Evolutionary conservation across 116 monocot genomes (phyloP).

Genomic region (Papilionanthe hybrid): DNA sequence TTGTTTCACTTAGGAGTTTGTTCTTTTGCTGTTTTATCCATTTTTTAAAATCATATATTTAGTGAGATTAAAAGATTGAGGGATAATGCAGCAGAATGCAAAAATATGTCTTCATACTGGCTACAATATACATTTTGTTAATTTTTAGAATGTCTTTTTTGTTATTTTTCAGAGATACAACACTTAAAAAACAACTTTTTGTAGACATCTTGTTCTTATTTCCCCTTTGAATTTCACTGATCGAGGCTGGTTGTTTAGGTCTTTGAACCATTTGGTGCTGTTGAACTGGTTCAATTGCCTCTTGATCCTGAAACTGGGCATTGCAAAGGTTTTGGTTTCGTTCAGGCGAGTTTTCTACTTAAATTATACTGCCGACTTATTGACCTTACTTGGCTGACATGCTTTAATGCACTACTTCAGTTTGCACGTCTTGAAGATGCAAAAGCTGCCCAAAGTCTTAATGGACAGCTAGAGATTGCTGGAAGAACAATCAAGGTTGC

Average conservation of each 20-base stretch:
- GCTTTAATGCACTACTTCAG: conserved; percentile 24
- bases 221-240: not conserved
- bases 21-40: not conserved
- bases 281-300: conserved; percentile 92
- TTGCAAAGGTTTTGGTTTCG: conserved; percentile 93
- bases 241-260: conserved; percentile 34
- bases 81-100: not conserved
- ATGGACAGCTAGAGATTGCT: conserved; percentile 94
- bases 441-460: conserved; percentile 80
- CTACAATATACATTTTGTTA: not conserved
- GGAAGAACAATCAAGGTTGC: conserved; percentile 81
- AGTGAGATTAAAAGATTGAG: too few relatives aligned
- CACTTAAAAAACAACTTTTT: not conserved
- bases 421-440: conserved; percentile 93
- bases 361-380: not conserved
- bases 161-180: not conserved
- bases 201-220: not conserved
- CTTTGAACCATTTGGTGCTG: conserved; percentile 88
- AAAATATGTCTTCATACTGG: not conserved
- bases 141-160: not conserved
- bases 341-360: conserved; percentile 50
- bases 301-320: conserved; percentile 62
- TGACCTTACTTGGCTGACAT: not conserved
- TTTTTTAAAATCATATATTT: not conserved
- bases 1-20: not conserved